A percentile compares a stretch with the other conserved stretches of the same genome.
Conservation (phyloP, 495 filamentous ascomycete species). For the Xylaria sp. region DNA sequence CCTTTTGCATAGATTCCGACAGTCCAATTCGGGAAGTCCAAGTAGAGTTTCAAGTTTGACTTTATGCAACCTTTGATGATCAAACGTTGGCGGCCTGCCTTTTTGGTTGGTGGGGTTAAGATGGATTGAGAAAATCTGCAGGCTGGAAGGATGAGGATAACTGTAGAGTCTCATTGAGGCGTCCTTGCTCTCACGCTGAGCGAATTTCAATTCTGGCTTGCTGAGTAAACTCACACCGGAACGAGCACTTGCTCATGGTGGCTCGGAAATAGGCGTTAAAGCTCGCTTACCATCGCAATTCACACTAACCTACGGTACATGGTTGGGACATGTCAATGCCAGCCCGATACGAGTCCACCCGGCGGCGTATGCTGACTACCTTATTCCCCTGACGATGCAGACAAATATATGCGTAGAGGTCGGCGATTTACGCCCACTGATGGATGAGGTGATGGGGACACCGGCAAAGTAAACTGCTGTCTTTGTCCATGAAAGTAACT, state of each 20-base stretch:
- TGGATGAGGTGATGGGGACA: not conserved
- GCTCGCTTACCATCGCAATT: not conserved
- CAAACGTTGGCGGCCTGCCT: constrained; percentile 26
- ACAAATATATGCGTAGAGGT: not conserved
- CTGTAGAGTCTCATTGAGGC: constrained; percentile 18
- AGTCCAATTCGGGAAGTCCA: not conserved
- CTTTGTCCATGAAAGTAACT: constrained; percentile 1
- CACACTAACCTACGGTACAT: not conserved
- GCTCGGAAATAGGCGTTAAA: constrained; percentile 8
- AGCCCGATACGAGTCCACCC: not conserved
- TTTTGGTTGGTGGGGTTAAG: constrained; percentile 15
- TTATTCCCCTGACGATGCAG: too few species aligned
- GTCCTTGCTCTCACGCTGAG: constrained; percentile 21
- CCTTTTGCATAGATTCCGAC: not conserved
- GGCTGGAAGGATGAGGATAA: not conserved
- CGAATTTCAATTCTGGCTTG: constrained; percentile 16
- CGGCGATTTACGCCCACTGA: not conserved
- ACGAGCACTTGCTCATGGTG: not conserved
- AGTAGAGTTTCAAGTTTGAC: constrained; percentile 14
- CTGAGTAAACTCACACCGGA: constrained; percentile 3
- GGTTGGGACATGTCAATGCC: not conserved
- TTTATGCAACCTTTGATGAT: constrained; percentile 24
- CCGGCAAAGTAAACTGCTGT: not conserved
- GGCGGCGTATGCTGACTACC: too few species aligned
- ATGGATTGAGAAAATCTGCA: constrained; percentile 16